Conservation (phyloP, 2,329 filamentous ascomycete species). For the Fonsecaea nubica region DNA sequence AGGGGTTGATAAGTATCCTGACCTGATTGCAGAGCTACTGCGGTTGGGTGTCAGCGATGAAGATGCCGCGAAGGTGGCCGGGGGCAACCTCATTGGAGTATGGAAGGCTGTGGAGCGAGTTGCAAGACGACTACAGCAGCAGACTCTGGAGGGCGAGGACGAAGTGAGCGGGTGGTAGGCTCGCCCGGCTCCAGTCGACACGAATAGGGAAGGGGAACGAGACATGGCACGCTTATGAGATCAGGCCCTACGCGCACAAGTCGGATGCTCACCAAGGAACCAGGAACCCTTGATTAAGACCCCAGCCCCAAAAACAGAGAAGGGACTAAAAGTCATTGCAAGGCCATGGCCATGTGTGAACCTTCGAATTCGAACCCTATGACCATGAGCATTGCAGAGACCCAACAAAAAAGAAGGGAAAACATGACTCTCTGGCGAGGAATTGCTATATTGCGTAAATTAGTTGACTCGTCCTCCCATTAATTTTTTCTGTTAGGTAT, state of each 20-base stretch:
- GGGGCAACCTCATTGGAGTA: conserved; percentile 81
- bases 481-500: background rate
- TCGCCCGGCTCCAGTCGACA: background rate
- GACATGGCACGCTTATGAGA: conserved; percentile 9
- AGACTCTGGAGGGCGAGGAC: conserved; percentile 57
- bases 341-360: background rate
- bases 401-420: conserved; percentile 1
- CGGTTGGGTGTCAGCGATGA: conserved; percentile 73
- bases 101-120: conserved; percentile 81
- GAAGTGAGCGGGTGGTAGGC: conserved; percentile 38
- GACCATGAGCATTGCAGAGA: background rate
- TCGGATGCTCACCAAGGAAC: background rate
- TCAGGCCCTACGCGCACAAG: background rate
- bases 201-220: background rate
- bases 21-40: conserved; percentile 76
- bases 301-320: background rate
- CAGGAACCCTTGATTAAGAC: background rate
- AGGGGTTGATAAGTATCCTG: conserved; percentile 83
- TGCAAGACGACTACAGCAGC: conserved; percentile 67
- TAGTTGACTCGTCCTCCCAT: background rate
- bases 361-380: background rate
- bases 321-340: background rate
- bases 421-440: conserved; percentile 19
- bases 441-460: conserved; percentile 12
- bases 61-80: conserved; percentile 76